A percentile compares a stretch with the other conserved stretches of the same genome.
These are phyloP conservation scores for Dryas drummondii DNA, from an alignment of 306 rosid species.

Conservation along the genomic window DNA sequence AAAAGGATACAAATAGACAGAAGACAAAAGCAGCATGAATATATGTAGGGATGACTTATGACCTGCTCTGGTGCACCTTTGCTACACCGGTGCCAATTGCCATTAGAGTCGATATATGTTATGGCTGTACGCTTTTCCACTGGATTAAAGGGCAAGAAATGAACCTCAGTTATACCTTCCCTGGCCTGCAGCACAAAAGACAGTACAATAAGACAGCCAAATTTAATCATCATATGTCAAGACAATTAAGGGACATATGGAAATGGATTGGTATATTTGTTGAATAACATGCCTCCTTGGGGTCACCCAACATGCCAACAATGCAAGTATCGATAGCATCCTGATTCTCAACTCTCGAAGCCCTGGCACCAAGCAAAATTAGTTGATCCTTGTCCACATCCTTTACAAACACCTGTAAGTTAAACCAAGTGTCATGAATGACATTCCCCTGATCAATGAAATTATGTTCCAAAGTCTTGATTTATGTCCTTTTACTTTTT, in stretches of 20 bases:
- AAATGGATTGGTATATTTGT: background rate
- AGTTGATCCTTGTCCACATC: constrained; percentile 61
- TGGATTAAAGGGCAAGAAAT: constrained; percentile 89
- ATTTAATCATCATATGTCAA: background rate
- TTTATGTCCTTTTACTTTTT: background rate
- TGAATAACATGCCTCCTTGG: constrained; percentile 60
- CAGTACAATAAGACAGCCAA: background rate
- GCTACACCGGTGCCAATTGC: constrained; percentile 85
- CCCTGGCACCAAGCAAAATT: constrained; percentile 73
- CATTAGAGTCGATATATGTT: constrained; percentile 58
- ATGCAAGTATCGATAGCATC: constrained; percentile 95
- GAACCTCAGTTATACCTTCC: constrained; percentile 72
- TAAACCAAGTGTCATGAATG: background rate
- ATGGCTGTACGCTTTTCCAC: constrained; percentile 94
- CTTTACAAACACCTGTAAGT: constrained; percentile 51
- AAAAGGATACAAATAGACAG: background rate
- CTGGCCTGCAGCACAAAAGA: constrained; percentile 53
- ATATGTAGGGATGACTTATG: background rate
- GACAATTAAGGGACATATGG: background rate
- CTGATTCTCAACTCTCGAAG: constrained; percentile 88
- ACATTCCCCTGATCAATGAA: background rate
- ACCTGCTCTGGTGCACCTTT: constrained; percentile 99
- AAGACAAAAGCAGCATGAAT: background rate
- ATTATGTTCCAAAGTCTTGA: background rate
- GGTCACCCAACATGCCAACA: constrained; percentile 94